Conservation (phyloP, 208 protist genomes). For the Leishmania major region DNA sequence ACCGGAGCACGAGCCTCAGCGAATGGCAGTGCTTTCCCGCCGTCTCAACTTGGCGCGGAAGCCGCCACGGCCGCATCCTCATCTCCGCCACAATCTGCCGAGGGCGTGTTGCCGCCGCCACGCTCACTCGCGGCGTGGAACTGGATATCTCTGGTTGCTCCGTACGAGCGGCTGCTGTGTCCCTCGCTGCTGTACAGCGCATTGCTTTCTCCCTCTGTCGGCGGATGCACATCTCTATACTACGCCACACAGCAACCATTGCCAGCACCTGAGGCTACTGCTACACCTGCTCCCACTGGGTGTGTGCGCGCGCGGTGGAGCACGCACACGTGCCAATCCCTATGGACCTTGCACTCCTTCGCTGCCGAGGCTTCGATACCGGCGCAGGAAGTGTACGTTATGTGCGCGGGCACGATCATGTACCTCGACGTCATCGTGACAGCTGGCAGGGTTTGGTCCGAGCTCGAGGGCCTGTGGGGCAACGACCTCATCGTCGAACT, state of each 20-base stretch:
- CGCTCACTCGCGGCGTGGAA: constrained; percentile 29
- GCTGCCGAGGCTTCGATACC: constrained; percentile 49
- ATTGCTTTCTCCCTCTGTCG: constrained; percentile 37
- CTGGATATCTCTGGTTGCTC: constrained; percentile 38
- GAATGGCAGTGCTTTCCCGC: background rate
- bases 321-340: constrained; percentile 25
- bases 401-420: constrained; percentile 44
- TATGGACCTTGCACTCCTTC: constrained; percentile 27
- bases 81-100: background rate
- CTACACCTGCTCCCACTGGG: background rate
- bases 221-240: constrained; percentile 7
- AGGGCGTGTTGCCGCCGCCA: constrained; percentile 7
- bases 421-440: constrained; percentile 55
- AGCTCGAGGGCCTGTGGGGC: constrained; percentile 31
- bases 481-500: background rate
- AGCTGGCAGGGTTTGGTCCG: constrained; percentile 21
- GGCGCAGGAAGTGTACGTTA: constrained; percentile 49
- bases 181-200: constrained; percentile 67
- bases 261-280: background rate
- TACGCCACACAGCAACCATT: constrained; percentile 20
- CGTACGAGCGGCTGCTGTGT: constrained; percentile 63
- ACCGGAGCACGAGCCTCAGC: background rate
- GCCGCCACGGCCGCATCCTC: background rate
- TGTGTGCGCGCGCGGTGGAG: constrained; percentile 20
- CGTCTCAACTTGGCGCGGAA: background rate